Conservation (phyloP, 139 green algal species). For the Chlamydomonas urium region DNA sequence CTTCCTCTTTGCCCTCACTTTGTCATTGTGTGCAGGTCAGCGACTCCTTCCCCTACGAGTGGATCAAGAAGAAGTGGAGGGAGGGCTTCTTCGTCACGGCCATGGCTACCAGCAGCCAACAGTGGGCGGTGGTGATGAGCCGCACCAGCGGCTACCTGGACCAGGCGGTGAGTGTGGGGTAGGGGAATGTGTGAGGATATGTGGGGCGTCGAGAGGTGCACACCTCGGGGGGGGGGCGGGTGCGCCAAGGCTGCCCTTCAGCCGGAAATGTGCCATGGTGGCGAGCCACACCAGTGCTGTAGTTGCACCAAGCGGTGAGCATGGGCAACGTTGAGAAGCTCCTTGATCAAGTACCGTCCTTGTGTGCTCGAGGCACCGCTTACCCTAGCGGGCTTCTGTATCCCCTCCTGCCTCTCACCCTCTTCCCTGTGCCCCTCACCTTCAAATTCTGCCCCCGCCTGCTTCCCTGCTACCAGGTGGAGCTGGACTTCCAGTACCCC, state of each 20-base stretch:
- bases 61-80: slow-evolving; percentile 99
- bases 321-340: too few species aligned
- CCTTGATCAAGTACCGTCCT: too few species aligned
- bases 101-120: slow-evolving; percentile 80
- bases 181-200: too few species aligned
- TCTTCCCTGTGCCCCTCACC: neutral
- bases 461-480: slow-evolving; percentile 65
- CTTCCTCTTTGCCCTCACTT: too few species aligned
- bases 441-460: neutral
- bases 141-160: slow-evolving; percentile 90
- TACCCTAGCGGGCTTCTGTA: neutral
- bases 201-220: too few species aligned
- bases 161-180: slow-evolving; percentile 71
- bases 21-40: slow-evolving; percentile 16
- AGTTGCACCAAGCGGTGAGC: too few species aligned
- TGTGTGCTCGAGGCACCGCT: too few species aligned
- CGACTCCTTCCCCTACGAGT: slow-evolving; percentile 98
- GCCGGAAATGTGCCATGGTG: too few species aligned
- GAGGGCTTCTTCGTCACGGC: slow-evolving; percentile 98
- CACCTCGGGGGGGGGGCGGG: too few species aligned
- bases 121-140: slow-evolving; percentile 98
- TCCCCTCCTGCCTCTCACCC: neutral
- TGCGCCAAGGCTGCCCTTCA: too few species aligned
- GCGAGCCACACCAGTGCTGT: too few species aligned
- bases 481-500: slow-evolving; percentile 99